These are phyloP conservation scores for Phytophthora sp. DNA, from an alignment of 352 stramenopile species.

Conservation along the genomic window DNA sequence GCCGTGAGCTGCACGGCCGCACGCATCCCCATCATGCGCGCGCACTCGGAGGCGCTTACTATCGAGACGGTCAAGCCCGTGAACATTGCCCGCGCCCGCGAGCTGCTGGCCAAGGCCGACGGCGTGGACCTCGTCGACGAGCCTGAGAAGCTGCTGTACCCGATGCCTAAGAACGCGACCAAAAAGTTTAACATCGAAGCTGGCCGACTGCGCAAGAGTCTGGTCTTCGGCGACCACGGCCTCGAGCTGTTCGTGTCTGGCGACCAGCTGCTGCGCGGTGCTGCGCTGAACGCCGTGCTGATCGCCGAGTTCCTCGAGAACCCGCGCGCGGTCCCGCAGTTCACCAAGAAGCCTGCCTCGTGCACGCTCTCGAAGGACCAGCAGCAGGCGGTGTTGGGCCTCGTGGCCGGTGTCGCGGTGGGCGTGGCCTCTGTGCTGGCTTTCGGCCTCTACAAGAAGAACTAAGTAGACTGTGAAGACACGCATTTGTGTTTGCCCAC, in stretches of 20 bases:
- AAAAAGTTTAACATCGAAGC: slow-evolving; percentile 99
- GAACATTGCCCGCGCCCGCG: slow-evolving; percentile 81
- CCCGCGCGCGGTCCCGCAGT: slow-evolving; percentile 60
- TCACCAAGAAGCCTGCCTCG: slow-evolving; percentile 63
- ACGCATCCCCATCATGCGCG: slow-evolving; percentile 96
- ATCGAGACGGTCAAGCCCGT: slow-evolving; percentile 94
- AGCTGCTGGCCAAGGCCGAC: slow-evolving; percentile 84
- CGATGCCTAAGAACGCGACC: slow-evolving; percentile 97
- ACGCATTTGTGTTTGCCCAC: slow-evolving; percentile 13
- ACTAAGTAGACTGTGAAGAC: slow-evolving; percentile 43
- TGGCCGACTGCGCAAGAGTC: slow-evolving; percentile 92
- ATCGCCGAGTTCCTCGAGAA: slow-evolving; percentile 94
- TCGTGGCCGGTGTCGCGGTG: slow-evolving; percentile 43
- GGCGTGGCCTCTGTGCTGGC: slow-evolving; percentile 47
- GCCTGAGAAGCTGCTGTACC: slow-evolving; percentile 87
- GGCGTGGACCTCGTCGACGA: slow-evolving; percentile 96
- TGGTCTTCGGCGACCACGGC: slow-evolving; percentile 96
- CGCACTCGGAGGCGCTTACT: slow-evolving; percentile 97
- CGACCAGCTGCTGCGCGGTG: slow-evolving; percentile 96
- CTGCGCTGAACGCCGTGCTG: slow-evolving; percentile 97
- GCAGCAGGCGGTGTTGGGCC: slow-evolving; percentile 32
- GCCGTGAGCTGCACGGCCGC: slow-evolving; percentile 94
- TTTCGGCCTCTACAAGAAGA: slow-evolving; percentile 52
- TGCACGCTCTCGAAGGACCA: slow-evolving; percentile 44
- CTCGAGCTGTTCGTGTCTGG: slow-evolving; percentile 98